Percentiles rank a stretch among this genome's conserved stretches.
phyloP scores from a whole-genome alignment of 768 basidiomycete genomes.

The Neoboletus magnificus region DNA sequence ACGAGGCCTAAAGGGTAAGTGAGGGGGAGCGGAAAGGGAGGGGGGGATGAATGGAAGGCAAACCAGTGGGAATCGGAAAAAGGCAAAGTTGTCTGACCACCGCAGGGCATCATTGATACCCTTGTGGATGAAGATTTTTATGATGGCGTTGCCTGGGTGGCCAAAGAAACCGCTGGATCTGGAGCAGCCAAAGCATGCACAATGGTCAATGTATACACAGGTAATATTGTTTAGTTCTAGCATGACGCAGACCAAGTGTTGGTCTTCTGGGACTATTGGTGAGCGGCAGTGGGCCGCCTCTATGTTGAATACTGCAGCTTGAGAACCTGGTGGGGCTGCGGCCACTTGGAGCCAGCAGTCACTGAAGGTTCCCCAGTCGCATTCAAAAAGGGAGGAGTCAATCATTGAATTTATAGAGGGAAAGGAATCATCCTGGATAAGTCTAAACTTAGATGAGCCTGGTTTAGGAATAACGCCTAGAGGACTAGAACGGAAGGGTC shows the following conservation, averaged over 20 bases:
- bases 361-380: neutral
- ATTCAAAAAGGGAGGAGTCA: neutral
- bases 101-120: neutral
- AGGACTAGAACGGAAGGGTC: neutral
- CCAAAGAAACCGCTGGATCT: neutral
- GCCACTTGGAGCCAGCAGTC: neutral
- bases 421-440: neutral
- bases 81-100: neutral
- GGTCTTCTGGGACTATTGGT: neutral
- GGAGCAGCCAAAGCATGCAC: neutral
- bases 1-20: neutral
- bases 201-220: neutral
- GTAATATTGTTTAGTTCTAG: neutral
- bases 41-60: no score
- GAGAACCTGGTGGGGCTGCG: neutral
- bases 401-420: neutral
- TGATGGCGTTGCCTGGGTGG: neutral
- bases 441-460: neutral
- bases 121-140: neutral
- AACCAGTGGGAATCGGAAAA: neutral
- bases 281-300: neutral
- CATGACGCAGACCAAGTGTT: neutral
- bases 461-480: neutral
- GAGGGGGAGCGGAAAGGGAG: no score
- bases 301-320: neutral